Evolutionary conservation across 2,329 filamentous ascomycete species (phyloP).

Genomic region (Ophiostoma tasmaniense): DNA sequence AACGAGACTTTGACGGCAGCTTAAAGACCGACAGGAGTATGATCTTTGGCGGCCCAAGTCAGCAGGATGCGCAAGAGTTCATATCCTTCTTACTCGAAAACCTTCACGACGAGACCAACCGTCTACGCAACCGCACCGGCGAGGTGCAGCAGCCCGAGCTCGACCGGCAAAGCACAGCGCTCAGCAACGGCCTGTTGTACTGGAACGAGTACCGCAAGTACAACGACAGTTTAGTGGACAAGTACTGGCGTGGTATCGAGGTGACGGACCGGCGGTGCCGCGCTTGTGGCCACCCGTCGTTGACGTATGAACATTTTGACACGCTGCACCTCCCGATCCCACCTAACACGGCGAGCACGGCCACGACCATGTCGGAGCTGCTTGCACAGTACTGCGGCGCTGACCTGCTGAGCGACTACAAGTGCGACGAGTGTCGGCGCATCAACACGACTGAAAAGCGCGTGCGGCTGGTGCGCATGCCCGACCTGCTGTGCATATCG

Average conservation of each 20-base stretch:
- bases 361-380: constrained; percentile 48
- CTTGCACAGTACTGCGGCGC: constrained; percentile 60
- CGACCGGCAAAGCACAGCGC: constrained; percentile 24
- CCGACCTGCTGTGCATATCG: constrained; percentile 68
- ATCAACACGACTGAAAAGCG: constrained; percentile 60
- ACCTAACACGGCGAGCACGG: constrained; percentile 16
- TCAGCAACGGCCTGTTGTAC: constrained; percentile 59
- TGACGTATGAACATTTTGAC: constrained; percentile 41
- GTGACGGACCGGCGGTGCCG: constrained; percentile 64
- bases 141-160: constrained; percentile 22
- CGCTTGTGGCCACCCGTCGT: constrained; percentile 41
- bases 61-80: constrained; percentile 91
- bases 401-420: constrained; percentile 59
- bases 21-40: constrained; percentile 31
- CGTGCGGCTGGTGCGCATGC: constrained; percentile 67
- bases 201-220: constrained; percentile 64
- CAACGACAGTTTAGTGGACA: constrained; percentile 68
- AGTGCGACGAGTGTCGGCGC: constrained; percentile 66
- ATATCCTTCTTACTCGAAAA: constrained; percentile 73
- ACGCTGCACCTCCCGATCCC: constrained; percentile 43
- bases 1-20: constrained; percentile 25
- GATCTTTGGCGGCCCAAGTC: constrained; percentile 60
- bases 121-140: constrained; percentile 34
- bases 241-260: constrained; percentile 71
- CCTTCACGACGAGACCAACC: constrained; percentile 79